Evolutionary conservation across 2,329 filamentous ascomycete species (phyloP), one percentile per base, ranked within the genome.

Genomic region (Pseudogymnoascus sp.): DNA sequence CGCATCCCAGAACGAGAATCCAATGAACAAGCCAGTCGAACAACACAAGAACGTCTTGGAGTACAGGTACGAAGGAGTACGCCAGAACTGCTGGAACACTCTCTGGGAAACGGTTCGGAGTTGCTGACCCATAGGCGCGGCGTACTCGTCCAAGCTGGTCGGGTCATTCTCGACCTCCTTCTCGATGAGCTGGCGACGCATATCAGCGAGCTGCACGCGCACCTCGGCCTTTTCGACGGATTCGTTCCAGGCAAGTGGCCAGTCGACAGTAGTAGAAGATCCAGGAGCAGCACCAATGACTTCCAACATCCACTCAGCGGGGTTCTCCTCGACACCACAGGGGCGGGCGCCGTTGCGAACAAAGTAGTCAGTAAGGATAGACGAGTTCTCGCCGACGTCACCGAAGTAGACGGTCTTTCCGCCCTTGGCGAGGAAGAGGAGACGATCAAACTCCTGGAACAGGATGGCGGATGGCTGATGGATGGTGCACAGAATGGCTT

Each of bases 381-480:
- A 76, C 1, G 87, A 88, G 73, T 88, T 85, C 66, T 87, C 74
- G 64, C 90, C 90, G 62, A 93, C 86, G 3, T 90, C 84, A 61
- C 89, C 90, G 69, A 91, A 93, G 77, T 94, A 94, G 50, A 93
- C 87, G 1, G 88, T 91, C 70, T 79, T 82, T 61, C 90, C 90
- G 61, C 89, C 89, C 69, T 83, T 86, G 34, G 86, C 85, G 14
- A 94, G 77, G 77, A 94, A 90, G 32, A 93, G 79, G 6, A 94
- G 81, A 62, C 88, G 83, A 69, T 94, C 90, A 71, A 94, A 97
- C 62, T 90, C 88, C 72, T 96, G 90, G 78, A 97, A 96, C 60
- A 97, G 81, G 81, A 96, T 91, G 34, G 92, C 91, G 12, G 90
- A 95, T n/a, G 93, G 93, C 74, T 97, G 93, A 73, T 97, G 93